These are phyloP conservation scores for Mycena filopes DNA, from an alignment of 768 basidiomycete species.

Conservation along the genomic window DNA sequence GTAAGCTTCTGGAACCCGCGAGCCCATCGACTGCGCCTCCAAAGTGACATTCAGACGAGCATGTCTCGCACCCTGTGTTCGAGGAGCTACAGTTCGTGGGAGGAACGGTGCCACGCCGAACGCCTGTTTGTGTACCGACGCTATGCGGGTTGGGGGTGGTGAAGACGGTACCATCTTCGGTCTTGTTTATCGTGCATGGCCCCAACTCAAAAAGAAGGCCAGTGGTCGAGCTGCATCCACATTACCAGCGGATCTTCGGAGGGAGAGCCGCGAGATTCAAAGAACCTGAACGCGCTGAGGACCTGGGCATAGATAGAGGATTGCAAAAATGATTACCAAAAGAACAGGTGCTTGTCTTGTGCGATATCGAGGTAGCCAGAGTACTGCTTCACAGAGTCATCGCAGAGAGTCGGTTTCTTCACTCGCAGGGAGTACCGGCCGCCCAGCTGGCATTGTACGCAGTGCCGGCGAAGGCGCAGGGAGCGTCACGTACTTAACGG, in stretches of 20 bases:
- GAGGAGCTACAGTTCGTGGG: conserved; percentile 6
- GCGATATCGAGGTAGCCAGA: conserved; percentile 87
- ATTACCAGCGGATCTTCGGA: conserved; percentile 83
- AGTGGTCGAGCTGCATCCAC: conserved; percentile 79
- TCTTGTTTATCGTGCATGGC: conserved; percentile 78
- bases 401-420: conserved; percentile 78
- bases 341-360: conserved; percentile 85
- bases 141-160: conserved; percentile 76
- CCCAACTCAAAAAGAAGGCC: conserved; percentile 96
- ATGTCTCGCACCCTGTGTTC: no score
- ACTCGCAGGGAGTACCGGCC: conserved; percentile 63
- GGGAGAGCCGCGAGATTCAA: conserved; percentile 83
- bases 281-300: conserved; percentile 67
- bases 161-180: conserved; percentile 55
- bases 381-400: conserved; percentile 78
- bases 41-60: no score
- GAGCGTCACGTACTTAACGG: conserved; percentile 20
- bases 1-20: no score
- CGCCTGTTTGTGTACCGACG: conserved; percentile 1
- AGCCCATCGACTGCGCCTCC: no score
- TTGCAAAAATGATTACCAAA: conserved; percentile 71
- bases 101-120: background rate
- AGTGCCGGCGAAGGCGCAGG: conserved; percentile 23
- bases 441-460: conserved; percentile 16
- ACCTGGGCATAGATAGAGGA: background rate